A percentile compares a stretch with the other conserved stretches of the same genome.
phyloP scores from a whole-genome alignment of 75 land plant species.

The Cryptomeria japonica region DNA sequence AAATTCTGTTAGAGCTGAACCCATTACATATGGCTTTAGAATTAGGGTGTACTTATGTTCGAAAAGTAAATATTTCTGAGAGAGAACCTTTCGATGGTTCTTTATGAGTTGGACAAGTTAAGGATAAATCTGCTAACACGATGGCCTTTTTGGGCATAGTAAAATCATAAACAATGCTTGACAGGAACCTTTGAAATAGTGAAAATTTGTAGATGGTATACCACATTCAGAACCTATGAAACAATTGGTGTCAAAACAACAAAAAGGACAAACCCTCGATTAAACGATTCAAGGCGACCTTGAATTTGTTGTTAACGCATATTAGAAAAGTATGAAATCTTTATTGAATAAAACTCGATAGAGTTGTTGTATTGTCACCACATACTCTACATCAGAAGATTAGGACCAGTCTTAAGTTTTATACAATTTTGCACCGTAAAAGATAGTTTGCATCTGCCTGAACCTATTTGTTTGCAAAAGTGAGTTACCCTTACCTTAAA shows the following conservation, averaged over 20 bases:
- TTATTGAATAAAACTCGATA: too few species aligned
- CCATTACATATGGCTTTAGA: neutral
- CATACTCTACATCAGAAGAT: neutral
- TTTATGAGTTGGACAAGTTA: too few species aligned
- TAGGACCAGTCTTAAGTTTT: too few species aligned
- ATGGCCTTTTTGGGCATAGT: neutral
- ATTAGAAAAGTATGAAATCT: neutral
- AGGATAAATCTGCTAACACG: neutral
- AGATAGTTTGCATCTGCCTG: neutral
- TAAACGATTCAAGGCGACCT: neutral
- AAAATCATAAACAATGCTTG: neutral
- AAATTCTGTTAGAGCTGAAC: too few species aligned
- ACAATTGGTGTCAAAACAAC: neutral
- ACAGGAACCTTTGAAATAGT: neutral
- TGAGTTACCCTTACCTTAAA: too few species aligned
- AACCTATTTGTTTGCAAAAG: too few species aligned
- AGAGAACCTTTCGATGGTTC: neutral
- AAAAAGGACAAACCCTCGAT: neutral
- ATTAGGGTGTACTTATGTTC: neutral
- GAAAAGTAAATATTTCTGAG: neutral
- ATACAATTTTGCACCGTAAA: neutral
- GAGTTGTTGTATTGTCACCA: too few species aligned
- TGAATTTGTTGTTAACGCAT: neutral
- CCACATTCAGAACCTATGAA: neutral
- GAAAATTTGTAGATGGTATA: neutral